phyloP scores from a whole-genome alignment of 768 basidiomycete species.

The Russula earlei region DNA sequence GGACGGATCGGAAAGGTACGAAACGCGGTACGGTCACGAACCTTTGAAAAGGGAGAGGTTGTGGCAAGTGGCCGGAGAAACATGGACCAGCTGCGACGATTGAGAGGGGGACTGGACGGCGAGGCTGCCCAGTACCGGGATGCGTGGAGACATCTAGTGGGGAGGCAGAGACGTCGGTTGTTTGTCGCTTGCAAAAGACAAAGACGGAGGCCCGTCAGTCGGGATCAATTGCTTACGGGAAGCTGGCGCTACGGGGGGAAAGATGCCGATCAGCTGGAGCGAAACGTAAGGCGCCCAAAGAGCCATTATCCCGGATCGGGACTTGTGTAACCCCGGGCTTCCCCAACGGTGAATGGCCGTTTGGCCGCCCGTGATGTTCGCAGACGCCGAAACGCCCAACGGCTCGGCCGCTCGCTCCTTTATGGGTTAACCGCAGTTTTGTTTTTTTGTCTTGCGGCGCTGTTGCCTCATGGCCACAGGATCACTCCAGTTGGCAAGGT shows the following conservation, averaged over 20 bases:
- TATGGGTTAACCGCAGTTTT: not conserved
- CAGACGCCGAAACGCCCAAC: conserved; percentile 9
- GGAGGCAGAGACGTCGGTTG: not conserved
- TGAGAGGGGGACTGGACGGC: conserved; percentile 57
- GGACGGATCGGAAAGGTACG: not conserved
- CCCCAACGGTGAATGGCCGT: not conserved
- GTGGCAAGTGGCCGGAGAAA: conserved; percentile 64
- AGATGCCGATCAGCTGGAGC: conserved; percentile 12
- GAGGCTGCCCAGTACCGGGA: conserved; percentile 52
- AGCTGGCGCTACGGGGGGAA: conserved; percentile 7
- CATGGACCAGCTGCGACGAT: conserved; percentile 55
- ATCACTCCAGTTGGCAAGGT: conserved; percentile 10
- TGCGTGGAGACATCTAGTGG: conserved; percentile 27
- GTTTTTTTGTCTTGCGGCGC: conserved; percentile 13
- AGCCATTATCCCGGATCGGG: conserved; percentile 14
- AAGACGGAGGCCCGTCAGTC: not conserved
- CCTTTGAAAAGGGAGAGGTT: conserved; percentile 75
- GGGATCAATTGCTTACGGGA: conserved; percentile 16
- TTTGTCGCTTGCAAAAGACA: not conserved
- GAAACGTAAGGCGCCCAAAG: conserved; percentile 5
- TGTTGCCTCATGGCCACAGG: conserved; percentile 13
- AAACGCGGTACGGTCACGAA: conserved; percentile 22
- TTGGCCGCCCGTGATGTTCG: conserved; percentile 1
- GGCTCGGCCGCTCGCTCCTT: not conserved
- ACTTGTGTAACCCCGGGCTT: not conserved